phyloP scores from a whole-genome alignment of 2,329 filamentous ascomycete genomes.

The Colletotrichum australisinense region DNA sequence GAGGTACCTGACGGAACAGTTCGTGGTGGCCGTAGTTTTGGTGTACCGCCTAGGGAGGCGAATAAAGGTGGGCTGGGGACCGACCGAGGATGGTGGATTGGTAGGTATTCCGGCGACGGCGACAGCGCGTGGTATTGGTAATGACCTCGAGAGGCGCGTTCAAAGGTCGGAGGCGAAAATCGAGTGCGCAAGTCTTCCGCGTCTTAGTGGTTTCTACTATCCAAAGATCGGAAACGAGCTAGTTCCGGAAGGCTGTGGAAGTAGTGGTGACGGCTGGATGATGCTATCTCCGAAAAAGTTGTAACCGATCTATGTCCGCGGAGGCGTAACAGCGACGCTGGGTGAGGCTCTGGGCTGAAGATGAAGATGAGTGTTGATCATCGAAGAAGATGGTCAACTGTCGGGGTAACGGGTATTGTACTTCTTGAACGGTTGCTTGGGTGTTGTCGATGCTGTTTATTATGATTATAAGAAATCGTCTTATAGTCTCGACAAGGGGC shows the following conservation, averaged over 20 bases:
- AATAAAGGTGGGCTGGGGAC: constrained; percentile 34
- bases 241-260: constrained; percentile 15
- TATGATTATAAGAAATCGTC: constrained; percentile 23
- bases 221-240: constrained; percentile 4
- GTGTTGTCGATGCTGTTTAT: constrained; percentile 14
- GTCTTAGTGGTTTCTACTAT: not conserved
- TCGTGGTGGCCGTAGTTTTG: constrained; percentile 11
- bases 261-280: constrained; percentile 21
- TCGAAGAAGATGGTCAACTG: not conserved
- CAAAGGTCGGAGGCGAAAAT: constrained; percentile 17
- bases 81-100: constrained; percentile 9
- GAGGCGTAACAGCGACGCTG: not conserved
- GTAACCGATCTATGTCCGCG: constrained; percentile 7
- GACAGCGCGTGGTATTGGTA: constrained; percentile 28
- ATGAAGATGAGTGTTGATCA: not conserved
- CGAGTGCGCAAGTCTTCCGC: constrained; percentile 7
- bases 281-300: not conserved
- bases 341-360: not conserved
- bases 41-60: constrained; percentile 18
- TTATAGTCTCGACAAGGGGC: constrained; percentile 13
- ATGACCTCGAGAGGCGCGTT: constrained; percentile 24
- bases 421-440: not conserved
- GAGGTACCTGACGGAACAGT: constrained; percentile 5
- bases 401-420: not conserved
- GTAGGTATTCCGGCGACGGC: constrained; percentile 11